Base-by-base conservation (phyloP, 2,329 filamentous ascomycete species). In the Massarina eburnea region DNA sequence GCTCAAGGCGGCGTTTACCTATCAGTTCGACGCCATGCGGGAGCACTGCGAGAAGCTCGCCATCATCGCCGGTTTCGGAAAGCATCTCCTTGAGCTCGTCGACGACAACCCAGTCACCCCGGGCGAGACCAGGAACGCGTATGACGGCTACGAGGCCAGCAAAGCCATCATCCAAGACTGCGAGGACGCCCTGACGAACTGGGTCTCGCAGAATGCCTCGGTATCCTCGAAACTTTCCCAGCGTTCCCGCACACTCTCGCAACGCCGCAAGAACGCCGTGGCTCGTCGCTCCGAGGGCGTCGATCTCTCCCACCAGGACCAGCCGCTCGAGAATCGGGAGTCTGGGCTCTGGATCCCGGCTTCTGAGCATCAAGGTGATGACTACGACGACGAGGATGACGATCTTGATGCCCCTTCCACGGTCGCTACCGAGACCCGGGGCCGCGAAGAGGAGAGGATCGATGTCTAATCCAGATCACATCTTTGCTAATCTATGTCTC, bases 161-260 rank as follows among this genome's bases (percentile, higher is more conserved):
- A 97, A 96, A 77, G 92, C 83, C 54, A 97, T 99, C 73, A 97
- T 99, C 66, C 94, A 99, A 76, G 94, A 99, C 73, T 99, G 94
- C 72, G 94, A 99, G 75, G 91, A 97, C 68, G 83, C 94, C 1
- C 84, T 99, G 50, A 96, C 91, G 70, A 96, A 96, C 79, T 99
- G 94, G 94, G 91, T 97, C 30, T 82, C 84, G 46, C 86, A 90
- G 63, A 94, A 95, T 66, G 92, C 94, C 5, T 86, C 89, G 36
- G 91, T 99, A 58, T 87, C 81, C 45, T 86, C 91, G 54, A 91
- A 89, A 71, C 83, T 99, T 39, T 96, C 90, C 4, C 88, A 85
- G 15, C 89, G 94, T 48, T 84, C 92, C 32, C 89, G 91, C 58
- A 95, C 86, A 14, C 81, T 97, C 27, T 95, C 89, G 36, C 89